Conservation (phyloP, 192 early-diverging fungal genomes). For the Chytriomyces hyalinus region DNA sequence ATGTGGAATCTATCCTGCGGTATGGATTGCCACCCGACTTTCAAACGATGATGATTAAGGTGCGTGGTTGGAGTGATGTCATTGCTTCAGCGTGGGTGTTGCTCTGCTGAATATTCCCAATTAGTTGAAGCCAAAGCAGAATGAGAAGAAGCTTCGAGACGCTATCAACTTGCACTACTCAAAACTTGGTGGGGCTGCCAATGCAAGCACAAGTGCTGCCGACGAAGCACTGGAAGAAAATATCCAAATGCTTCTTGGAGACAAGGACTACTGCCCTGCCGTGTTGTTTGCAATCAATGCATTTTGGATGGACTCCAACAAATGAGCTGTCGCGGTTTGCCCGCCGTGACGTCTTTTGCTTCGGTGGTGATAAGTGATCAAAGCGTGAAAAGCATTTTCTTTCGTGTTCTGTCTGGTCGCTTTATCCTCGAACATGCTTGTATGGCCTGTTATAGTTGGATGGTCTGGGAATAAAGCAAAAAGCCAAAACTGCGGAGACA, state of each 20-base stretch:
- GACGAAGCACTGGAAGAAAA: conserved; percentile 84
- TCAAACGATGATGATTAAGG: conserved; percentile 72
- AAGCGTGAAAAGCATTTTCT: too few species aligned
- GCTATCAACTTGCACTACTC: conserved; percentile 80
- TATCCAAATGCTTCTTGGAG: conserved; percentile 71
- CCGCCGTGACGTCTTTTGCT: background rate
- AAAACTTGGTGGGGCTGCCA: conserved; percentile 76
- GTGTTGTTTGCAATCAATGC: conserved; percentile 76
- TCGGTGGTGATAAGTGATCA: background rate
- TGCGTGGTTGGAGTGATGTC: conserved; percentile 32
- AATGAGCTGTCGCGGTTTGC: conserved; percentile 3
- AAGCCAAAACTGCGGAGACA: too few species aligned
- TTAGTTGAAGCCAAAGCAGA: conserved; percentile 75
- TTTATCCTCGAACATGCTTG: too few species aligned
- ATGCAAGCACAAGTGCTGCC: conserved; percentile 20
- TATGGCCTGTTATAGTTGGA: too few species aligned
- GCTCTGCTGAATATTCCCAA: conserved; percentile 32
- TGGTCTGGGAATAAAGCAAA: too few species aligned
- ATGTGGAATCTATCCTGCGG: conserved; percentile 95
- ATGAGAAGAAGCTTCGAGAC: conserved; percentile 79
- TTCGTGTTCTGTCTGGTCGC: too few species aligned
- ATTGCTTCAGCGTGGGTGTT: conserved; percentile 28
- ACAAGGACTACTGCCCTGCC: conserved; percentile 92
- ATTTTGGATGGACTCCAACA: conserved; percentile 38
- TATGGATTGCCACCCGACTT: conserved; percentile 98